Conservation (phyloP, 257 asterid species). For the Dorcoceras hygrometricum region DNA sequence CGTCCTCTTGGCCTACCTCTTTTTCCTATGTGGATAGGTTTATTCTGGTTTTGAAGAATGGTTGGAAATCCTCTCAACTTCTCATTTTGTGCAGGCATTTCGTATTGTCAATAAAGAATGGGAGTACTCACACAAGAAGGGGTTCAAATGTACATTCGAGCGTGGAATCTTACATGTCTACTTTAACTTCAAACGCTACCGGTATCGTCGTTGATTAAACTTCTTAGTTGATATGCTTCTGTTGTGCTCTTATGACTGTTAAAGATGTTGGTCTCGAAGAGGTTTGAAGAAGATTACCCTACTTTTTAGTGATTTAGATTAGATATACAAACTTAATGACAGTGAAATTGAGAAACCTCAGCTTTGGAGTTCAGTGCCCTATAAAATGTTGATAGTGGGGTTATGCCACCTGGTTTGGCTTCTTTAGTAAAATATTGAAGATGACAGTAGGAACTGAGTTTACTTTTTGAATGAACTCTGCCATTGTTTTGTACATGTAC, state of each 20-base stretch:
- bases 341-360: no score
- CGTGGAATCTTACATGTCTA: conserved; percentile 72
- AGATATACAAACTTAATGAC: no score
- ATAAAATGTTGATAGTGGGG: background rate
- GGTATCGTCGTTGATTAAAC: conserved; percentile 65
- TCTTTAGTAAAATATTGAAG: no score
- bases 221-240: background rate
- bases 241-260: background rate
- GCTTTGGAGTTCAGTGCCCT: background rate
- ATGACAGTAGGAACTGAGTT: background rate
- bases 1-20: conserved; percentile 21
- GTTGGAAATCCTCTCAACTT: background rate
- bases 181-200: conserved; percentile 82
- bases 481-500: background rate
- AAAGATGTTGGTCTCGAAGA: background rate
- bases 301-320: no score
- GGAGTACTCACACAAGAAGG: conserved; percentile 85
- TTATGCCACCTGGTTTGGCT: background rate
- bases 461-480: background rate
- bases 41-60: background rate
- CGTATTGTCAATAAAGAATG: conserved; percentile 81
- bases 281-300: background rate
- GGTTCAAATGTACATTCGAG: conserved; percentile 79
- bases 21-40: background rate
- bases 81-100: conserved; percentile 45